Percentiles rank a stretch among this genome's conserved stretches.
phyloP scores from a whole-genome alignment of 2,329 filamentous ascomycete species.

The Fusarium odoratissimum region DNA sequence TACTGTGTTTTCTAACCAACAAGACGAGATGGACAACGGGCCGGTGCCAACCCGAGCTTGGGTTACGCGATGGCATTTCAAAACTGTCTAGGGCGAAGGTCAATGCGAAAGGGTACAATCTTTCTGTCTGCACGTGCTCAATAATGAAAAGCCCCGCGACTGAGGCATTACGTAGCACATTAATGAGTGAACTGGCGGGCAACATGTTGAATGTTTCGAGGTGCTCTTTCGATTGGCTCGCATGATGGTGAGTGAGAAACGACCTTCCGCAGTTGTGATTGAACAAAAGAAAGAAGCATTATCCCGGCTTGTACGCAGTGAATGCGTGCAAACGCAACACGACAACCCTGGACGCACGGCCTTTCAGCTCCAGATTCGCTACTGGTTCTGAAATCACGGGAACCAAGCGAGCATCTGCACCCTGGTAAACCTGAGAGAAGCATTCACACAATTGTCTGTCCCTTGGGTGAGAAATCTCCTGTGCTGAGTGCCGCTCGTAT shows the following conservation, averaged over 20 bases:
- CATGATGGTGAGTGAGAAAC: slow-evolving; percentile 30
- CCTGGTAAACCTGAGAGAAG: slow-evolving; percentile 33
- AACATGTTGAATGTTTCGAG: slow-evolving; percentile 26
- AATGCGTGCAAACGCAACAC: slow-evolving; percentile 24
- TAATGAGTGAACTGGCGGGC: slow-evolving; percentile 31
- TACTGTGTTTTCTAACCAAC: not conserved
- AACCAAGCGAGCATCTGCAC: slow-evolving; percentile 21
- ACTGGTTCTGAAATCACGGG: slow-evolving; percentile 8
- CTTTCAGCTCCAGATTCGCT: slow-evolving; percentile 14
- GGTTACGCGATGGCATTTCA: not conserved
- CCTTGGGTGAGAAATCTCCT: not conserved
- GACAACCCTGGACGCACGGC: slow-evolving; percentile 26
- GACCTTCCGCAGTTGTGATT: slow-evolving; percentile 43
- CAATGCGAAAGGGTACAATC: not conserved
- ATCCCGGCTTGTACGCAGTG: slow-evolving; percentile 40
- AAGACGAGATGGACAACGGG: not conserved
- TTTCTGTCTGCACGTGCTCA: not conserved
- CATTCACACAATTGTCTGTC: slow-evolving; percentile 30
- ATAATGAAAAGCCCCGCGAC: slow-evolving; percentile 17
- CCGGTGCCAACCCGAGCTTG: not conserved
- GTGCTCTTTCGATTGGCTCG: slow-evolving; percentile 37
- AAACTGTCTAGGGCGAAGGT: slow-evolving; percentile 7
- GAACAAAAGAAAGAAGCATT: slow-evolving; percentile 43
- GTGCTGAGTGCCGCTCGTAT: slow-evolving; percentile 9
- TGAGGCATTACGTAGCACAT: slow-evolving; percentile 5